Base-by-base conservation (phyloP, 1,284 basidiomycete species). In the Exobasidium cylindrosporum region DNA sequence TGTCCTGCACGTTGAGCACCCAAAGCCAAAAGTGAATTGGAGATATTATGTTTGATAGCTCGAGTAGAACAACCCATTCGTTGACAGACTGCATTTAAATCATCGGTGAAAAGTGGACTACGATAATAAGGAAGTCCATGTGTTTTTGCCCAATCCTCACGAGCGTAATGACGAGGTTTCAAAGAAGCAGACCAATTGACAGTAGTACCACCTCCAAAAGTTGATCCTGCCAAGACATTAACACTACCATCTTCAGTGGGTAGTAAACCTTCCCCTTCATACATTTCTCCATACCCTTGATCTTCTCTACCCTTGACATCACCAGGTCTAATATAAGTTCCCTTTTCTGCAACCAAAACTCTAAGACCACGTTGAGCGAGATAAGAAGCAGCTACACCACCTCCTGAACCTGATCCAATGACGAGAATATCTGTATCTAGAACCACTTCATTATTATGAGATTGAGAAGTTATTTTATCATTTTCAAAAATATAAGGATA, bases 151-250 rank as follows among this genome's bases (percentile, higher is more conserved):
- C 82, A 83, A 3, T 80, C 74, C 45, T 79, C 68, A 54, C 82
- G 77, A 5, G 82, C 67, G 62, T 76, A 81, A 61, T 77, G 70
- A n/a, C 79, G 81, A 13, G 81, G 81, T 63, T 76, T 74, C 54
- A 82, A 76, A 23, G 80, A 81, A 1, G 81, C 83, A 0, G 81
- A 81, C 83, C 83, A 84, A 69, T 84, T 84, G 73, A 84, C 79
- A 23, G 80, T 76, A 0, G 80, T 81, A 13, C 83, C 83, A 3
- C 83, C 83, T 4, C 83, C 83, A 28, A 83, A 83, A 17, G 78
- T 80, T 14, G 75, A 73, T 0, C 80, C 83, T 2, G 81, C 80
- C 3, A 84, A 68, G 24, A 83, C 59, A 52, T 75, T 81, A 60
- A 82, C 67, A 26, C 75, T 72, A 3, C 81, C 78, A 49, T 81